phyloP scores from a whole-genome alignment of 2,329 filamentous ascomycete genomes.

The Sporothrix euskadiensis region DNA sequence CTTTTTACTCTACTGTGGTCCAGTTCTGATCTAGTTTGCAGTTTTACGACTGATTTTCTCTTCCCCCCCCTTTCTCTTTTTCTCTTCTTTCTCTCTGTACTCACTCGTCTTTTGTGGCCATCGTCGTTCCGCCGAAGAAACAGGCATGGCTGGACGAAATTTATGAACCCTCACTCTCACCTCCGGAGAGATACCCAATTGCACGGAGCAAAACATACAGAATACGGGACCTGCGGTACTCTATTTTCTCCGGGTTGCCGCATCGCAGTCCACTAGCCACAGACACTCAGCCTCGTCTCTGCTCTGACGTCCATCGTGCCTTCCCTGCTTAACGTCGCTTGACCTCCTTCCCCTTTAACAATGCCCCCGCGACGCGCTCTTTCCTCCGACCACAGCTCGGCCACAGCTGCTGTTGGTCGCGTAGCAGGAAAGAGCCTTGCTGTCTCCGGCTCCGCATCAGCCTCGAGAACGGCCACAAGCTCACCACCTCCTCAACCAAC shows the following conservation, averaged over 20 bases:
- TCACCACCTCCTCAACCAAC: neutral
- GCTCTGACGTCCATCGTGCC: neutral
- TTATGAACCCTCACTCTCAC: neutral
- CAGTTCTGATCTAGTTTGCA: neutral
- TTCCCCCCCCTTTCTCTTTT: too few relatives aligned
- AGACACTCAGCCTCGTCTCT: neutral
- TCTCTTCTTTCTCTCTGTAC: neutral
- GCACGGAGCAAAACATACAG: neutral
- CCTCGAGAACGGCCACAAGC: neutral
- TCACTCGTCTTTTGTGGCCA: neutral
- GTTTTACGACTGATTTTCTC: neutral
- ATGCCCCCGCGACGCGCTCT: constrained; percentile 17
- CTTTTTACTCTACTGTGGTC: neutral
- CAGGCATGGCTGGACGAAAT: constrained; percentile 3
- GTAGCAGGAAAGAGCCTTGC: neutral
- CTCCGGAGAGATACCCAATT: neutral
- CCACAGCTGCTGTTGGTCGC: neutral
- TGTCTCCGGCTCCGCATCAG: neutral
- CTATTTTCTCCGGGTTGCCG: neutral
- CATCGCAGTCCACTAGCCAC: neutral
- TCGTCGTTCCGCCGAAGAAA: constrained; percentile 16
- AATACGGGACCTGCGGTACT: neutral
- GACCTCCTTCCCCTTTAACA: neutral
- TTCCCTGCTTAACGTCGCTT: neutral
- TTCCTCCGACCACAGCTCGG: neutral